These are phyloP conservation scores for Rhodotorula sp. DNA, from an alignment of 1,284 basidiomycete species.

Conservation along the genomic window DNA sequence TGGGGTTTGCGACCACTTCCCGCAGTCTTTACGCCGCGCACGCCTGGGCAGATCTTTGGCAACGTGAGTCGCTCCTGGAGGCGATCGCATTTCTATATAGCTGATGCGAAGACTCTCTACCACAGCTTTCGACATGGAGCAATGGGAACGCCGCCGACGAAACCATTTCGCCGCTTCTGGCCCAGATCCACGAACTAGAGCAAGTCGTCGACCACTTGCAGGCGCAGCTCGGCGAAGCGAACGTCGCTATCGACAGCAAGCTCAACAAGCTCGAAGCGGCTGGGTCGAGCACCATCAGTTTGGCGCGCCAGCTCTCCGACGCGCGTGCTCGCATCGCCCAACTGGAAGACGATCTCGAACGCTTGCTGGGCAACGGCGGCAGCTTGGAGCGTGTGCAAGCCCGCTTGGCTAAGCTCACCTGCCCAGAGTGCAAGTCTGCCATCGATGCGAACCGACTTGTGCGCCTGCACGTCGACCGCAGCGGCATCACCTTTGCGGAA, in stretches of 20 bases:
- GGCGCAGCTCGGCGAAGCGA: conserved; percentile 68
- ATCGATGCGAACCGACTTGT: conserved; percentile 45
- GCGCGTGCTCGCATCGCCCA: conserved; percentile 59
- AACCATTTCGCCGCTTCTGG: conserved; percentile 48
- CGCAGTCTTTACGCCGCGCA: conserved; percentile 53
- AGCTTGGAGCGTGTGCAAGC: conserved; percentile 31
- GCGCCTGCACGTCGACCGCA: conserved; percentile 26
- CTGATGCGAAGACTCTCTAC: too few relatives aligned
- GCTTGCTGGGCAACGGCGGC: conserved; percentile 32
- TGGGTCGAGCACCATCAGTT: conserved; percentile 60
- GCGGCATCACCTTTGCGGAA: conserved; percentile 26
- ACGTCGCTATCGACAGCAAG: conserved; percentile 79
- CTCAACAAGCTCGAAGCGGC: conserved; percentile 75
- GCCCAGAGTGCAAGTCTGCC: conserved; percentile 43
- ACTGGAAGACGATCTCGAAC: conserved; percentile 65
- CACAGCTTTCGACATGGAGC: conserved; percentile 34
- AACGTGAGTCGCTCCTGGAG: conserved; percentile 58
- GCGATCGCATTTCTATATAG: conserved; percentile 42
- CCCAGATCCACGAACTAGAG: conserved; percentile 52
- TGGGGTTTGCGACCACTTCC: conserved; percentile 39
- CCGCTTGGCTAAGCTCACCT: conserved; percentile 49
- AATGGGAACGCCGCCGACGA: conserved; percentile 37
- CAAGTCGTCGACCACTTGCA: conserved; percentile 51
- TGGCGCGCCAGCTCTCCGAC: conserved; percentile 63
- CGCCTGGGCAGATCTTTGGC: conserved; percentile 63